phyloP scores from a whole-genome alignment of 305 asterid genomes.

The Solanum hybrid region DNA sequence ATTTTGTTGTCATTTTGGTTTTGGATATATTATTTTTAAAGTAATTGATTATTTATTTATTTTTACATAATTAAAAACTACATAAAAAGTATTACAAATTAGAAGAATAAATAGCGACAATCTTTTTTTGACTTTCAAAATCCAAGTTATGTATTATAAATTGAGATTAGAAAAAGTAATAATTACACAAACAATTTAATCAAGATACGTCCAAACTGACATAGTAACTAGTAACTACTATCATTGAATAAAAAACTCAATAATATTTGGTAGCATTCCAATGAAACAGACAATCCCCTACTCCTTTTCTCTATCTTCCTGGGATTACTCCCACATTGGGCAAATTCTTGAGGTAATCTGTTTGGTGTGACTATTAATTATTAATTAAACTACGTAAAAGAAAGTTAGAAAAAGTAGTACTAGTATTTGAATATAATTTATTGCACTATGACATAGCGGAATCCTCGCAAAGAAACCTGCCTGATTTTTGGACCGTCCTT shows the following conservation, averaged over 20 bases:
- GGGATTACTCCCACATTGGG: neutral
- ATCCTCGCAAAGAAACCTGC: conserved; percentile 66
- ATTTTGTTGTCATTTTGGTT: neutral
- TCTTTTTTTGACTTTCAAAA: neutral
- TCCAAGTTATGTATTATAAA: neutral
- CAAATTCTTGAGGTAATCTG: conserved; percentile 1
- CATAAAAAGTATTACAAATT: neutral
- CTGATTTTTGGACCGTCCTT: conserved; percentile 49
- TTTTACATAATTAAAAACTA: neutral
- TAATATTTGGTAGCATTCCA: neutral
- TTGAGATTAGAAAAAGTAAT: neutral
- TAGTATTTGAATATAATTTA: neutral
- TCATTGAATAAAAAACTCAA: neutral
- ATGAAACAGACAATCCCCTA: neutral
- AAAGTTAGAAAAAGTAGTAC: neutral
- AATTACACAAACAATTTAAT: neutral
- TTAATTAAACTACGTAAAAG: neutral
- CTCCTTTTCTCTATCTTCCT: neutral
- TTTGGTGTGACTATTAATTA: neutral
- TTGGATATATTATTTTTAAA: neutral
- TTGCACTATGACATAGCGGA: conserved; percentile 32
- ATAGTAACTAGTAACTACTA: neutral
- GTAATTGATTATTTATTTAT: neutral
- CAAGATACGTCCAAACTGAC: neutral
- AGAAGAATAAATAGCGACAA: neutral